phyloP scores from a whole-genome alignment of 495 filamentous ascomycete species.

The Hyaloscypha variabilis region DNA sequence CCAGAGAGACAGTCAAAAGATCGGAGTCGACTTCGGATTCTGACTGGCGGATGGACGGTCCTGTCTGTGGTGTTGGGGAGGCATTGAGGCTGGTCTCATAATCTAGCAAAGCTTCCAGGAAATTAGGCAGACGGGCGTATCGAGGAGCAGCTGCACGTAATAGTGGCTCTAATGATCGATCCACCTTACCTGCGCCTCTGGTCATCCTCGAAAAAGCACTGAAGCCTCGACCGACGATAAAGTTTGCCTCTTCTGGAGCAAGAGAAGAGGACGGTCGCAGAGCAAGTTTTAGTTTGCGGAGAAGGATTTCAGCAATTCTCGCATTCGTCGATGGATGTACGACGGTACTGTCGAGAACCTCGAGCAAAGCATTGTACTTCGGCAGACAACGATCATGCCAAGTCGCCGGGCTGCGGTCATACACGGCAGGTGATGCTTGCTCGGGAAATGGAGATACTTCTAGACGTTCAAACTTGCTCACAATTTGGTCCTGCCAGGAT shows the following conservation, averaged over 20 bases:
- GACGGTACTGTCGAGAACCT: conserved; percentile 46
- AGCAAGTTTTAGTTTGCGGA: conserved; percentile 59
- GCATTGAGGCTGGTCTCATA: conserved; percentile 57
- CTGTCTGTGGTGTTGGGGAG: conserved; percentile 34
- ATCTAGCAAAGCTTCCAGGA: conserved; percentile 64
- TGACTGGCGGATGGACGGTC: conserved; percentile 25
- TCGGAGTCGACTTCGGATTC: conserved; percentile 37
- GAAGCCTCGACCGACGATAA: conserved; percentile 59
- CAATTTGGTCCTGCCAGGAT: conserved; percentile 70
- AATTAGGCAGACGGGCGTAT: conserved; percentile 63
- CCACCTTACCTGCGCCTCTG: conserved; percentile 47
- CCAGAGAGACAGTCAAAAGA: conserved; percentile 60
- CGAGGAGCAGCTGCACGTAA: conserved; percentile 61
- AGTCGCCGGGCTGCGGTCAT: conserved; percentile 40
- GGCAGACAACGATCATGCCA: conserved; percentile 58
- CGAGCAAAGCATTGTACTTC: conserved; percentile 56
- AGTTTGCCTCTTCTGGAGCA: conserved; percentile 57
- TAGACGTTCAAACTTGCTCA: conserved; percentile 60
- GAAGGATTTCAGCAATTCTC: conserved; percentile 54
- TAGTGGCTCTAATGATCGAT: conserved; percentile 55
- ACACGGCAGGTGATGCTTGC: conserved; percentile 38
- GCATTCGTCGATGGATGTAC: conserved; percentile 57
- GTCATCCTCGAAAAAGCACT: conserved; percentile 56
- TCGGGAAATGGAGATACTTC: conserved; percentile 59
- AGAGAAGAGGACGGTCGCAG: conserved; percentile 55